A percentile compares a stretch with the other conserved stretches of the same genome.
phyloP scores from a whole-genome alignment of 2,329 filamentous ascomycete species.

The Cladosporium cucumerinum region DNA sequence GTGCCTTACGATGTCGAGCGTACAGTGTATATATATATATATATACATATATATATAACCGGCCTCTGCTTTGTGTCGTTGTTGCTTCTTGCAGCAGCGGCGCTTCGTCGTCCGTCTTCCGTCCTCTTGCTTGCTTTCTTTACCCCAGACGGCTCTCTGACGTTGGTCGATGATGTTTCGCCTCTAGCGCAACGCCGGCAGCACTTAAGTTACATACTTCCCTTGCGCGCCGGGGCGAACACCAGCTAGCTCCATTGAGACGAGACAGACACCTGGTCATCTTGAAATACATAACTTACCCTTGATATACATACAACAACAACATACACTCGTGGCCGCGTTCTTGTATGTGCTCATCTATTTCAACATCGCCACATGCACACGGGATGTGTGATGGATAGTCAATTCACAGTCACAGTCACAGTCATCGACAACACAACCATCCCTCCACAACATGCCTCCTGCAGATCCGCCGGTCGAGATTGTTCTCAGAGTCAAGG shows the following conservation, averaged over 20 bases:
- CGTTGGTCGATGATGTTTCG: not conserved
- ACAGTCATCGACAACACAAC: not conserved
- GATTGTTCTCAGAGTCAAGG: constrained; percentile 33
- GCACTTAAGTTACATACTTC: too few species aligned
- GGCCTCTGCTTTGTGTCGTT: not conserved
- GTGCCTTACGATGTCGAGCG: too few species aligned
- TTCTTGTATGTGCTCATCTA: not conserved
- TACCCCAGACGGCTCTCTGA: constrained; percentile 8
- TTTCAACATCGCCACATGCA: not conserved
- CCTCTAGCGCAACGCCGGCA: not conserved
- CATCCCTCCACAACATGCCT: constrained; percentile 21
- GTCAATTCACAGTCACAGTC: not conserved
- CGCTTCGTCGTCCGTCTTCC: too few species aligned
- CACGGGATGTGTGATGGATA: not conserved
- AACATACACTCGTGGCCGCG: not conserved
- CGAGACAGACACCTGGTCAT: constrained; percentile 9
- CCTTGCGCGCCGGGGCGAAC: not conserved
- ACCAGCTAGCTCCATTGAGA: not conserved
- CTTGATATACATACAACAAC: too few species aligned
- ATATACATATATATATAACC: not conserved
- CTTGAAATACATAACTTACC: not conserved
- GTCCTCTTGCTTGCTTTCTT: not conserved
- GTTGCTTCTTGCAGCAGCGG: too few species aligned
- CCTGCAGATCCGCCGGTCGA: constrained; percentile 30
- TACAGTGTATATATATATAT: too few species aligned